Evolutionary conservation across 2,329 filamentous ascomycete species (phyloP).

Genomic region (Beauveria bassiana): DNA sequence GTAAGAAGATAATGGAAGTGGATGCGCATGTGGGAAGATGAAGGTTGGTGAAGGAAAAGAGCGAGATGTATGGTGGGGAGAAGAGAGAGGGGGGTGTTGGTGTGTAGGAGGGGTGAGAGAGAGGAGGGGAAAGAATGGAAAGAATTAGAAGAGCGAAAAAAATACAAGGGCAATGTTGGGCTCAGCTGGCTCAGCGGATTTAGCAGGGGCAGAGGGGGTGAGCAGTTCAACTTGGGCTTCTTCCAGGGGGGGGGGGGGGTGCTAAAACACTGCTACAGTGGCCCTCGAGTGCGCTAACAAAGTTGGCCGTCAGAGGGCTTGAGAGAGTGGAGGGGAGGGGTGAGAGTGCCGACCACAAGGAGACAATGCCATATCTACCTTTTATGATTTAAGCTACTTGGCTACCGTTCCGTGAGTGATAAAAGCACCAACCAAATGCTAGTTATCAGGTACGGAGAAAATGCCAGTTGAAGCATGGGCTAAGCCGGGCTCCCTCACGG

Average conservation of each 20-base stretch:
- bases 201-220: background rate
- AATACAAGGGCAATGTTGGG: background rate
- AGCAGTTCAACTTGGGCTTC: background rate
- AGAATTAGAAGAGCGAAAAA: too few species aligned
- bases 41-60: background rate
- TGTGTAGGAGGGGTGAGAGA: background rate
- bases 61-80: background rate
- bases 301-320: too few species aligned
- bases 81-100: background rate
- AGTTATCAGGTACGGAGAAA: background rate
- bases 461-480: constrained; percentile 6
- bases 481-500: background rate
- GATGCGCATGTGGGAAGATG: constrained; percentile 4
- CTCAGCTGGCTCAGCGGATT: background rate
- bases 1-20: constrained; percentile 9
- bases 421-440: background rate
- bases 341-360: background rate
- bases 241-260: background rate
- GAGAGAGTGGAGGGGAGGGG: background rate
- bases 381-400: too few species aligned
- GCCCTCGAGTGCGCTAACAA: too few species aligned
- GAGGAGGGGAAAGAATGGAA: background rate
- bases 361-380: background rate
- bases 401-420: too few species aligned
- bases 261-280: background rate